phyloP scores from a whole-genome alignment of 805 yeast species.

The Saccharomycopsis capsularis region DNA sequence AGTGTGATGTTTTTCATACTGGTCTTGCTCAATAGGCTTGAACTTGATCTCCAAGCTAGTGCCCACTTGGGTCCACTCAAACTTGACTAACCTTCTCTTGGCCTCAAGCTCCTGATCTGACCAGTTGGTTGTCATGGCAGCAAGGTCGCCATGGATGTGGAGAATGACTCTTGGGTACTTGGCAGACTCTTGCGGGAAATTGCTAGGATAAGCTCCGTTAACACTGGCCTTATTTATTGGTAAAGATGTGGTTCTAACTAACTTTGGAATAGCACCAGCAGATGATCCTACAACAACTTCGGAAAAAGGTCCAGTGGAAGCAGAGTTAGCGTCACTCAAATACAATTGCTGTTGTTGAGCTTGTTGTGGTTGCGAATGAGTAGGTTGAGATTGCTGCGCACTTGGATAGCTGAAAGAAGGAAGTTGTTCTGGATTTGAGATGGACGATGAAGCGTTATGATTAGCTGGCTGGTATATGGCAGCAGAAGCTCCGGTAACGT shows the following conservation, averaged over 20 bases:
- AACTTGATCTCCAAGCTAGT: constrained; percentile 28
- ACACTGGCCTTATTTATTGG: background rate
- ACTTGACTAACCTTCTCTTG: constrained; percentile 43
- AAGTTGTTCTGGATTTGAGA: background rate
- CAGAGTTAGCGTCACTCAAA: background rate
- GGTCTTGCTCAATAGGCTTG: constrained; percentile 33
- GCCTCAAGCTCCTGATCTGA: constrained; percentile 34
- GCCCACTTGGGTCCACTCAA: constrained; percentile 27
- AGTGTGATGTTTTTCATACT: constrained; percentile 25
- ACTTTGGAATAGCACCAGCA: constrained; percentile 2
- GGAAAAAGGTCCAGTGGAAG: background rate
- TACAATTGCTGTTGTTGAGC: background rate
- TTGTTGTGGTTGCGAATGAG: background rate
- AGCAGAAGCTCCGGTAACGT: background rate
- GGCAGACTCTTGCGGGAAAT: background rate
- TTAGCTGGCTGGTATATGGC: background rate
- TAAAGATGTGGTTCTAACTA: constrained; percentile 15
- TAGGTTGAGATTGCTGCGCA: background rate
- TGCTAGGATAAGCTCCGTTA: background rate
- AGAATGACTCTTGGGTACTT: constrained; percentile 4
- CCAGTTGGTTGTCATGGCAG: constrained; percentile 31
- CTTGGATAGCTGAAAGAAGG: background rate
- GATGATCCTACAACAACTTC: background rate
- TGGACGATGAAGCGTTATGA: background rate
- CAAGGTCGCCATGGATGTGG: constrained; percentile 3